Conservation (phyloP, 352 stramenopile species). For the Phytophthora hibernalis region DNA sequence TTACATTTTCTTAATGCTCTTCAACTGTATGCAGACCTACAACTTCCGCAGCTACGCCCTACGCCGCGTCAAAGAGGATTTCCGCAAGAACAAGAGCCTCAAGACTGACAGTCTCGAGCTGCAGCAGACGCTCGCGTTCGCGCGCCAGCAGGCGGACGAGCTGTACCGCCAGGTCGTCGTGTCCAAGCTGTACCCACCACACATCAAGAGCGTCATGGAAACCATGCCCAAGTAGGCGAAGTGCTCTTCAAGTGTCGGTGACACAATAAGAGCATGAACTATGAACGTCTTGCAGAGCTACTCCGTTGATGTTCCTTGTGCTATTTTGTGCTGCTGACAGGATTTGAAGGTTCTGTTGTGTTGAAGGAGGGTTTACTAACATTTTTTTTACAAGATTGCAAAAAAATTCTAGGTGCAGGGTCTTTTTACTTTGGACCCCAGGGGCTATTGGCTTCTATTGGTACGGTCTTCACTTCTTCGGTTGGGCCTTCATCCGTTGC, state of each 20-base stretch:
- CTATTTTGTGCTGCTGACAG: background rate
- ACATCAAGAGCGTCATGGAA: slow-evolving; percentile 78
- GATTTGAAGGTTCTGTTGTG: background rate
- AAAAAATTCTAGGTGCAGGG: no score
- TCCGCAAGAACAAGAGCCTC: slow-evolving; percentile 70
- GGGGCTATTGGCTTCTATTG: background rate
- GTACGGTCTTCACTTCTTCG: background rate
- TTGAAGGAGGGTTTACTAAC: background rate
- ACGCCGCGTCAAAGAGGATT: slow-evolving; percentile 77
- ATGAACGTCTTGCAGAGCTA: background rate
- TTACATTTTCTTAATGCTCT: slow-evolving; percentile 7
- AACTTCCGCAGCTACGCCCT: slow-evolving; percentile 77
- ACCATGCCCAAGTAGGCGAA: slow-evolving; percentile 28
- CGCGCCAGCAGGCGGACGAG: slow-evolving; percentile 55
- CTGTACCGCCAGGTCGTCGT: slow-evolving; percentile 72
- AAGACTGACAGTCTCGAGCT: slow-evolving; percentile 54
- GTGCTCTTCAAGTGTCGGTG: background rate
- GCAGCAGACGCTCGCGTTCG: slow-evolving; percentile 52
- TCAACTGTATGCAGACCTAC: slow-evolving; percentile 53
- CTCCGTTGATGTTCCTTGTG: background rate
- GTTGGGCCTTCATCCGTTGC: slow-evolving; percentile 1
- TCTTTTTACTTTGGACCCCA: background rate
- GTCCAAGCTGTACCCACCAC: slow-evolving; percentile 73
- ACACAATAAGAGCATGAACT: slow-evolving; percentile 1
- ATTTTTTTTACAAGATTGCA: background rate